Evolutionary conservation across 352 stramenopile species (phyloP).

Genomic region (Globisporangium radiosum): DNA sequence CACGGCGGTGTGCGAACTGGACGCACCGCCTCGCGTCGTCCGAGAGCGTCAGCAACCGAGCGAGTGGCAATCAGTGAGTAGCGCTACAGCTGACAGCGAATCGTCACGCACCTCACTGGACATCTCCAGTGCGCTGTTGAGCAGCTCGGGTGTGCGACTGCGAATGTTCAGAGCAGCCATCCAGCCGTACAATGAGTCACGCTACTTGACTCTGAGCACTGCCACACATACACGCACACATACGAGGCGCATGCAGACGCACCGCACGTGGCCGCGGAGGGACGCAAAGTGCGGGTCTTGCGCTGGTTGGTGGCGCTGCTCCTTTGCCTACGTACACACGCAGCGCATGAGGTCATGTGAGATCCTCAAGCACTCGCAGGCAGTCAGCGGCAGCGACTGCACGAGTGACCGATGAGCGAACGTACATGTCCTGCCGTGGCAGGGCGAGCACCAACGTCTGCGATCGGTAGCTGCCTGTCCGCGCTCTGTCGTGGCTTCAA

Average conservation of each 20-base stretch:
- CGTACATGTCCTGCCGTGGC: constrained; percentile 25
- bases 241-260: constrained; percentile 1
- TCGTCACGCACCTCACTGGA: neutral
- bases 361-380: too few relatives aligned
- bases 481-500: constrained; percentile 7
- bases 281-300: constrained; percentile 23
- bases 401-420: neutral
- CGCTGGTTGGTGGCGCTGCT: constrained; percentile 8
- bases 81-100: neutral
- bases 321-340: constrained; percentile 3
- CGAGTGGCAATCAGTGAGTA: neutral
- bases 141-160: constrained; percentile 8
- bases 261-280: constrained; percentile 51
- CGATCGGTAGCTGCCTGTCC: constrained; percentile 14
- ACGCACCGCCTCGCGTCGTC: too few relatives aligned
- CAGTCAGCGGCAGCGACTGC: neutral
- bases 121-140: constrained; percentile 9
- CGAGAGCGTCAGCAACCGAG: too few relatives aligned
- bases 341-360: neutral
- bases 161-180: neutral
- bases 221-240: too few relatives aligned
- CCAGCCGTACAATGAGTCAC: neutral
- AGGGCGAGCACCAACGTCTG: constrained; percentile 19
- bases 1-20: constrained; percentile 5
- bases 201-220: neutral